Conservation (phyloP, 352 stramenopile genomes). For the Globisporangium uncinulatum region DNA sequence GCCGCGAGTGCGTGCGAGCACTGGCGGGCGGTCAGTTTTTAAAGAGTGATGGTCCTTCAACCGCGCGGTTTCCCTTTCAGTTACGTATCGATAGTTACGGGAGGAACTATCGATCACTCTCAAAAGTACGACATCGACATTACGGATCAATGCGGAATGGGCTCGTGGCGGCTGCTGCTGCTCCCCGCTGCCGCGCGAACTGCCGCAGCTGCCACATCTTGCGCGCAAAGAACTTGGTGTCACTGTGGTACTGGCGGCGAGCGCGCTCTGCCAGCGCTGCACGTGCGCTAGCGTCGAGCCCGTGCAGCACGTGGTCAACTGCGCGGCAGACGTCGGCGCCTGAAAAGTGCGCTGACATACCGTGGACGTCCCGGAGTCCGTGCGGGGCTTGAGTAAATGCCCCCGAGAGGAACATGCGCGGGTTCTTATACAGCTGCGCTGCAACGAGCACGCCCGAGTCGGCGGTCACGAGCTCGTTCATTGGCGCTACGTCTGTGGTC, state of each 20-base stretch:
- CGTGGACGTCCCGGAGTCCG: constrained; percentile 25
- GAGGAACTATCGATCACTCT: too few relatives aligned
- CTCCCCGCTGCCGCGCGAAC: constrained; percentile 14
- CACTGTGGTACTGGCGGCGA: constrained; percentile 52
- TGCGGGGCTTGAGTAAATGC: constrained; percentile 34
- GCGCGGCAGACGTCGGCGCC: constrained; percentile 30
- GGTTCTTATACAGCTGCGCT: background rate
- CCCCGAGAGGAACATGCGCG: constrained; percentile 4
- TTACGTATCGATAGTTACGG: too few relatives aligned
- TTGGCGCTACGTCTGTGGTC: constrained; percentile 45
- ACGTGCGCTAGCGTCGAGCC: constrained; percentile 27
- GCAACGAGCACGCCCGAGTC: constrained; percentile 33
- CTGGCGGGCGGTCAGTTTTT: too few relatives aligned
- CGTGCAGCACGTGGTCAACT: constrained; percentile 29
- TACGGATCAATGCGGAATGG: too few relatives aligned
- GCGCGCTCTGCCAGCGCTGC: constrained; percentile 8
- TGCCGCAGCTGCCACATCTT: constrained; percentile 45
- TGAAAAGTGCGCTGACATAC: constrained; percentile 35
- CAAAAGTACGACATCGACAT: too few relatives aligned
- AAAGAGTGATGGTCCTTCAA: too few relatives aligned
- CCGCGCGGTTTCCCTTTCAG: too few relatives aligned
- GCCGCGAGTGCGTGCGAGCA: too few relatives aligned
- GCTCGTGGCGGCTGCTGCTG: too few relatives aligned
- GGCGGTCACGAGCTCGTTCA: constrained; percentile 47
- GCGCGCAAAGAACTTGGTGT: constrained; percentile 56